phyloP scores from a whole-genome alignment of 2,329 filamentous ascomycete genomes.

The Chaetomium olivaceum region DNA sequence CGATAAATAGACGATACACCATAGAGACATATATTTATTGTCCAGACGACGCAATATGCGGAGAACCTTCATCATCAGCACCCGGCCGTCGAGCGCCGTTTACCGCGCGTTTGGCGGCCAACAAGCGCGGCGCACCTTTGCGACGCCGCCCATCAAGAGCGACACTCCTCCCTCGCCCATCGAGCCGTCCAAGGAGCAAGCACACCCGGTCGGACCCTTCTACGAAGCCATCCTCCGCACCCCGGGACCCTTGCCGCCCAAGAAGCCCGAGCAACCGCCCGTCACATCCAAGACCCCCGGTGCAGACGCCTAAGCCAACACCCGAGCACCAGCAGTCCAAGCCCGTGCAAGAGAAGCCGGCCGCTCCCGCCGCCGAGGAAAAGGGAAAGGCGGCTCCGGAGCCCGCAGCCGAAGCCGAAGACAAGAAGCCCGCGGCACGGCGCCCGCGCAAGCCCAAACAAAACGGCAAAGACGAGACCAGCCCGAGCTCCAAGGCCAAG shows the following conservation, averaged over 20 bases:
- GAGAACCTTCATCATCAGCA: slow-evolving; percentile 28
- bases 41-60: slow-evolving; percentile 25
- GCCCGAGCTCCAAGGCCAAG: slow-evolving; percentile 28
- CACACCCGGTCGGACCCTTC: slow-evolving; percentile 57
- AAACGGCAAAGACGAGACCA: slow-evolving; percentile 20
- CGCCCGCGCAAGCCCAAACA: slow-evolving; percentile 21
- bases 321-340: slow-evolving; percentile 36
- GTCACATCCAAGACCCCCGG: slow-evolving; percentile 39
- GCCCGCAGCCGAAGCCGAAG: slow-evolving; percentile 14
- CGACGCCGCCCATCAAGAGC: slow-evolving; percentile 32
- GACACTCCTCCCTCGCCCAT: slow-evolving; percentile 23
- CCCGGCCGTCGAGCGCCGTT: slow-evolving; percentile 29
- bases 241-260: slow-evolving; percentile 44
- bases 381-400: slow-evolving; percentile 10
- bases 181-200: slow-evolving; percentile 39
- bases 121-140: slow-evolving; percentile 31
- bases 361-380: slow-evolving; percentile 17
- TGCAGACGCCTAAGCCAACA: slow-evolving; percentile 34
- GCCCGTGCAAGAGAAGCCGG: slow-evolving; percentile 26
- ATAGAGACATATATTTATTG: not conserved
- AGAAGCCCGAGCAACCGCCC: slow-evolving; percentile 49
- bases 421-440: slow-evolving; percentile 14
- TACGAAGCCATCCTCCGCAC: slow-evolving; percentile 58
- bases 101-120: slow-evolving; percentile 24
- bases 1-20: not conserved